Evolutionary conservation across 441 rosid genomes (phyloP).

Genomic region (Populus tomentosa): DNA sequence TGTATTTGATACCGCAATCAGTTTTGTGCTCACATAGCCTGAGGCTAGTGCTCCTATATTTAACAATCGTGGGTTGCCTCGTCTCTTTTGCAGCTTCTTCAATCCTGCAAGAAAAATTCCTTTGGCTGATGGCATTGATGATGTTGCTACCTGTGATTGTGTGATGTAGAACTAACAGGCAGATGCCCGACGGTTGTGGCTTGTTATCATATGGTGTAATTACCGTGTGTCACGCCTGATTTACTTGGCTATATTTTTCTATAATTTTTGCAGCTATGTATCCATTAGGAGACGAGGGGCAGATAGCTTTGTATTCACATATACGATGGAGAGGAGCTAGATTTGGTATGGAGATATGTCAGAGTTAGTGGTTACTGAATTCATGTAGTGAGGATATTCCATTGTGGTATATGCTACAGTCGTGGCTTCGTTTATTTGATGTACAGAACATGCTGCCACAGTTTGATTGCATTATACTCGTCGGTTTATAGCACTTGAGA

Average conservation of each 20-base stretch:
- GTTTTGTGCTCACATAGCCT: neutral
- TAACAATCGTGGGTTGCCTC: neutral
- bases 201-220: neutral
- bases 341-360: too few relatives aligned
- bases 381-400: too few relatives aligned
- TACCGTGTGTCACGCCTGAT: neutral
- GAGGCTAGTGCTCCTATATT: neutral
- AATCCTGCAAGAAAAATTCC: slow-evolving; percentile 7
- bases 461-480: too few relatives aligned
- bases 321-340: too few relatives aligned
- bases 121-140: slow-evolving; percentile 20
- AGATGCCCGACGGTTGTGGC: neutral
- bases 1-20: neutral
- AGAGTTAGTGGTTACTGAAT: too few relatives aligned
- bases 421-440: too few relatives aligned
- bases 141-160: slow-evolving; percentile 16
- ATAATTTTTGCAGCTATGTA: too few relatives aligned
- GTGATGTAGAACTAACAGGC: neutral
- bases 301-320: too few relatives aligned
- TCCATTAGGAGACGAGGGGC: too few relatives aligned
- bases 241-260: neutral
- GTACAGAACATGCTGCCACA: too few relatives aligned
- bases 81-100: slow-evolving; percentile 26
- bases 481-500: too few relatives aligned
- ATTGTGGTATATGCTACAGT: too few relatives aligned